A percentile compares a stretch with the other conserved stretches of the same genome.
phyloP scores from a whole-genome alignment of 2,329 filamentous ascomycete species.

The Stenocarpella maydis region DNA sequence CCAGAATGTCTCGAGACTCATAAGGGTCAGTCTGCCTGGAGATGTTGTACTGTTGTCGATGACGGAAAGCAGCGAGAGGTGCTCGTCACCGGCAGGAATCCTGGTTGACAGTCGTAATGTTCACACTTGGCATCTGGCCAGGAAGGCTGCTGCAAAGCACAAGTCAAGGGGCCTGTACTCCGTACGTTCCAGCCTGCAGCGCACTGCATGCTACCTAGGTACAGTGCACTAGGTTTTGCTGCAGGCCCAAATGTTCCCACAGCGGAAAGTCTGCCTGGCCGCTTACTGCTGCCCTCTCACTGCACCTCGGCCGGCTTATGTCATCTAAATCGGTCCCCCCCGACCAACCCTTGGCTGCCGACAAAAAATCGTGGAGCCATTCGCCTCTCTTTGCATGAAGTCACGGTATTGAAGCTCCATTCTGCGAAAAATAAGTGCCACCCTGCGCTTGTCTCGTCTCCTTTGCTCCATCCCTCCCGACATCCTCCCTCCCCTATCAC shows the following conservation, averaged over 20 bases:
- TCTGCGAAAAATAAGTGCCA: constrained; percentile 34
- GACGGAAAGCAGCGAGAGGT: constrained; percentile 2
- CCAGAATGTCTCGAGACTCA: neutral
- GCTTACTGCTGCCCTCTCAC: neutral
- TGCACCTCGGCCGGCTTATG: constrained; percentile 16
- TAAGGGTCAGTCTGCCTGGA: neutral
- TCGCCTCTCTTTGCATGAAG: constrained; percentile 27
- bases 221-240: constrained; percentile 1
- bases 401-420: constrained; percentile 29
- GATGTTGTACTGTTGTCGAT: neutral
- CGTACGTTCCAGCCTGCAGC: neutral
- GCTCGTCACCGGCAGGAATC: constrained; percentile 16
- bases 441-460: constrained; percentile 5
- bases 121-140: constrained; percentile 22
- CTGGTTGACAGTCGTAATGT: constrained; percentile 21
- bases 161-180: constrained; percentile 19
- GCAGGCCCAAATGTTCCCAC: constrained; percentile 12
- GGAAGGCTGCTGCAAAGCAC: constrained; percentile 25
- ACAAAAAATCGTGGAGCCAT: constrained; percentile 28
- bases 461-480: neutral
- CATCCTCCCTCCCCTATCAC: neutral
- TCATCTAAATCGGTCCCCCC: constrained; percentile 1
- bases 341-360: constrained; percentile 10
- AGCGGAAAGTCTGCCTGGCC: constrained; percentile 1
- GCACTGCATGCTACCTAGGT: constrained; percentile 9